phyloP scores from a whole-genome alignment of 352 stramenopile species.

The Pythium utonaiense region DNA sequence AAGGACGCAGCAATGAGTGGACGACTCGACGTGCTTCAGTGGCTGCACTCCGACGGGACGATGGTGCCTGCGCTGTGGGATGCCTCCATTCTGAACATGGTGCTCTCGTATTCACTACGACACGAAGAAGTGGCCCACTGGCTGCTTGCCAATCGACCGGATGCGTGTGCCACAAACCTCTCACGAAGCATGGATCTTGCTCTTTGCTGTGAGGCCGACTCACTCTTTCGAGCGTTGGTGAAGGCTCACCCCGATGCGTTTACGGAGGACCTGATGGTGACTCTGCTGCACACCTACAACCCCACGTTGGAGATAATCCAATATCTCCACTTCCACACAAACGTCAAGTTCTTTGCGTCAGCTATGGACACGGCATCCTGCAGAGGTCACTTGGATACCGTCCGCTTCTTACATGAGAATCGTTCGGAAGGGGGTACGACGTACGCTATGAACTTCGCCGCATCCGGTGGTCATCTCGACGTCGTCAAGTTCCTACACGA shows the following conservation, averaged over 20 bases:
- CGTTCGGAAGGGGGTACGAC: conserved; percentile 31
- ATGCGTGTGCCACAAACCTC: background rate
- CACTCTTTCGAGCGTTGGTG: too few species aligned
- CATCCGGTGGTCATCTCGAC: too few species aligned
- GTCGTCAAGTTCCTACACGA: too few species aligned
- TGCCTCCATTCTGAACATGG: background rate
- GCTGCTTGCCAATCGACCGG: background rate
- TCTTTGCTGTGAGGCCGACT: conserved; percentile 2
- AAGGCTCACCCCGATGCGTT: too few species aligned
- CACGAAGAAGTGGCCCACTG: background rate
- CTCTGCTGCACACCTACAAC: too few species aligned
- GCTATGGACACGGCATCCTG: conserved; percentile 10
- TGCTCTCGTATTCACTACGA: too few species aligned
- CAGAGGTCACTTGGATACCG: conserved; percentile 20
- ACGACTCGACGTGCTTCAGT: conserved; percentile 20
- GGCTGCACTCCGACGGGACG: conserved; percentile 27
- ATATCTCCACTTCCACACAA: too few species aligned
- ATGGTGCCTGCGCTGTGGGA: background rate
- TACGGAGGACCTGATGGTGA: too few species aligned
- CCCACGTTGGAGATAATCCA: background rate
- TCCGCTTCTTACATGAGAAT: conserved; percentile 25
- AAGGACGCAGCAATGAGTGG: conserved; percentile 18
- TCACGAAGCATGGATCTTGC: conserved; percentile 9
- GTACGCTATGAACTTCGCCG: too few species aligned
- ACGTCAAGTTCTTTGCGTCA: too few species aligned